Conservation (phyloP, 768 basidiomycete species). For the Hygrocybe punicea region DNA sequence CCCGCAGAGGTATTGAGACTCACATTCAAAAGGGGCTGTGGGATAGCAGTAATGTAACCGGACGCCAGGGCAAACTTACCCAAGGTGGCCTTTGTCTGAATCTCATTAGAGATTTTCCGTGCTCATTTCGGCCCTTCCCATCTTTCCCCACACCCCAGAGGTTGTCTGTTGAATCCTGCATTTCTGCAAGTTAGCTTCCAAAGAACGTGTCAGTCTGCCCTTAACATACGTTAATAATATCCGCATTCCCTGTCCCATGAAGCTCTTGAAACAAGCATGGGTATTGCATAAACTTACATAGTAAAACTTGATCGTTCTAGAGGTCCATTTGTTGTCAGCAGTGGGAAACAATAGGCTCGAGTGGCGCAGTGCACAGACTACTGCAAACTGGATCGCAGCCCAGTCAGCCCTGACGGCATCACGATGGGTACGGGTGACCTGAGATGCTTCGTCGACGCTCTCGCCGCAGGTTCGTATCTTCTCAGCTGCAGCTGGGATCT, state of each 20-base stretch:
- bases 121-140: slow-evolving; percentile 63
- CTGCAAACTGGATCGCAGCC: slow-evolving; percentile 58
- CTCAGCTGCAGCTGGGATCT: slow-evolving; percentile 66
- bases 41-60: slow-evolving; percentile 60
- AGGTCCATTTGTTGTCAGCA: slow-evolving; percentile 1
- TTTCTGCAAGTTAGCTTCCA: background rate
- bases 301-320: slow-evolving; percentile 63
- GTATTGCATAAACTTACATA: slow-evolving; percentile 74
- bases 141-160: slow-evolving; percentile 74
- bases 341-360: background rate
- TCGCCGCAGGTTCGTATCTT: slow-evolving; percentile 63
- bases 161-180: slow-evolving; percentile 66
- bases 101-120: slow-evolving; percentile 65
- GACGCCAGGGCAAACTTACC: slow-evolving; percentile 37
- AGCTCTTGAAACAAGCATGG: slow-evolving; percentile 53
- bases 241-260: slow-evolving; percentile 59
- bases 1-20: slow-evolving; percentile 73
- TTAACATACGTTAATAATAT: slow-evolving; percentile 59
- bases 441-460: slow-evolving; percentile 58
- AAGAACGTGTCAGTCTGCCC: background rate
- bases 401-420: slow-evolving; percentile 61
- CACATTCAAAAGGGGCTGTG: slow-evolving; percentile 60
- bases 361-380: slow-evolving; percentile 40
- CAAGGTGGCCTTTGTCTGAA: slow-evolving; percentile 23
- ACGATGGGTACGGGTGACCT: slow-evolving; percentile 61